Percentiles rank a stretch among this genome's conserved stretches.
These are phyloP conservation scores for Nicotiana otophora DNA, from an alignment of 257 asterid species.

Conservation along the genomic window DNA sequence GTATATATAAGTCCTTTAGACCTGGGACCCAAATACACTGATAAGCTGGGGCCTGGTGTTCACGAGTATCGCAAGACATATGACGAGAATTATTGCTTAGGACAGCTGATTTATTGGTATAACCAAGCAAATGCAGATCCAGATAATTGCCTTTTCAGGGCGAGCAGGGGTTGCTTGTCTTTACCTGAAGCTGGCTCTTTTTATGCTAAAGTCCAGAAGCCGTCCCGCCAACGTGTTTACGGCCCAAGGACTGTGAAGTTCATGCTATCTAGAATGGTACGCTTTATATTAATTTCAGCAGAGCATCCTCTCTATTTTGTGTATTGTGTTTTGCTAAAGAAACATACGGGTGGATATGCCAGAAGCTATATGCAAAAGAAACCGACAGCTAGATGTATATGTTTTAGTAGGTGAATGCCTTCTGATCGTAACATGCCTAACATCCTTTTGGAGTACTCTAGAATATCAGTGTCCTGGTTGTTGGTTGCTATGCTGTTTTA, in stretches of 20 bases:
- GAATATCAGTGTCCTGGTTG: neutral
- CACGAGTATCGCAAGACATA: conserved; percentile 92
- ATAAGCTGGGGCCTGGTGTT: conserved; percentile 72
- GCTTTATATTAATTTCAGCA: conserved; percentile 8
- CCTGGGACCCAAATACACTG: conserved; percentile 83
- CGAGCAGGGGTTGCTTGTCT: conserved; percentile 92
- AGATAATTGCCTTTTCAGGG: conserved; percentile 58
- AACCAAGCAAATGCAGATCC: conserved; percentile 79
- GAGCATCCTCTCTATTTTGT: neutral
- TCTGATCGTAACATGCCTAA: neutral
- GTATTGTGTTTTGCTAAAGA: neutral
- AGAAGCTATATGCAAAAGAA: neutral
- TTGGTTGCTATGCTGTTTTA: neutral
- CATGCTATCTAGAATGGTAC: conserved; percentile 86
- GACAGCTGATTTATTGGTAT: conserved; percentile 89
- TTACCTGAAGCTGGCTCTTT: conserved; percentile 92
- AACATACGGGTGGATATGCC: neutral
- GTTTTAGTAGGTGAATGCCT: neutral
- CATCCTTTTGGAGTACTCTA: neutral
- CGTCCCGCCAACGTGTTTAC: conserved; percentile 88
- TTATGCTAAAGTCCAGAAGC: conserved; percentile 86
- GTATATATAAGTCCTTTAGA: conserved; percentile 90
- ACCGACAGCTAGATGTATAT: neutral
- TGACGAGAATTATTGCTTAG: conserved; percentile 81
- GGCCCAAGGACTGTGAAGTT: conserved; percentile 88